Base-by-base conservation (phyloP, 345 rosid genomes). In the Syzygium aqueum region DNA sequence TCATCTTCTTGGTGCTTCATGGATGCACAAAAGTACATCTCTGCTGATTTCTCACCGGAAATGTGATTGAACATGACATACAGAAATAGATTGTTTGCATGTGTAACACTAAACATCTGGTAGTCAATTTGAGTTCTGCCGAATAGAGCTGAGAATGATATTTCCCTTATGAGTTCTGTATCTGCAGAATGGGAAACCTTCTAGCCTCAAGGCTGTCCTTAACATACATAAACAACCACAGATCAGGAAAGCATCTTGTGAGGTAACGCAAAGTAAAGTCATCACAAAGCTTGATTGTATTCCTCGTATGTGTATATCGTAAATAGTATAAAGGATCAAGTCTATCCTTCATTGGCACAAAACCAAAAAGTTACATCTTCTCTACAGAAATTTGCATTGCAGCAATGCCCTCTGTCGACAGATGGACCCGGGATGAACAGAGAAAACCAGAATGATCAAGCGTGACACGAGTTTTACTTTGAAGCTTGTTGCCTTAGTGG, bases 371-470 rank as follows among this genome's bases (percentile, higher is more conserved):
- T 19, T 37, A 73, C 82, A 37, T 73, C 82, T 73, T 73, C 82
- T 73, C 82, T 84, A n/a, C 91, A 88, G 89, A 92, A 89, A 83
- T 91, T 88, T 89, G 92, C 90, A 89, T 86, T 84, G 91, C 92
- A 89, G 65, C 49, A 52, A 88, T 86, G 92, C 88, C 87, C 77
- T 91, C 90, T 63, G 84, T 40, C 14, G 3, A 51, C 85, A 16
- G 37, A 51, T 77, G 82, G 85, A 89, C 89, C 88, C 91, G 1
- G 49, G 27, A 73, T 40, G 49, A 73, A 73, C 82, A 73, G 82
- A 73, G 49, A 73, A 73, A 73, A 37, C 82, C 49, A 73, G 82
- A 37, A 73, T 19, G 82, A 73, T 73, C 27, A 73, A 19, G 11
- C 14, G 27, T 37, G 37, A 19, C 82, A 9, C 27, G 6, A 73